Evolutionary conservation across 352 stramenopile species (phyloP).

Genomic region (Phytopythium cucurbitacearum): DNA sequence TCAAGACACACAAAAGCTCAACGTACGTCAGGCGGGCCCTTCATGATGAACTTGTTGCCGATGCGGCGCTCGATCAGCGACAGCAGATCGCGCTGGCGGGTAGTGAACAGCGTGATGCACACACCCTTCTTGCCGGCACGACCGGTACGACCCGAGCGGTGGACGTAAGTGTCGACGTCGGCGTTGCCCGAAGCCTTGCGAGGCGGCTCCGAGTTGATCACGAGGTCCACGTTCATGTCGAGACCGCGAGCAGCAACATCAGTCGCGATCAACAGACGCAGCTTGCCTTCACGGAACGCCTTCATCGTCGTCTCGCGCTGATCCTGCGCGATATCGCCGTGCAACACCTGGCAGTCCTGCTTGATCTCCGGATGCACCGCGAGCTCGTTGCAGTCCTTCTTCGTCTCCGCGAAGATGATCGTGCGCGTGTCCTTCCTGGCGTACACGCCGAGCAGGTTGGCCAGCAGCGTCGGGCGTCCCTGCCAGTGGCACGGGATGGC

Average conservation of each 20-base stretch:
- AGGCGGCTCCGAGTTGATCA: constrained; percentile 94
- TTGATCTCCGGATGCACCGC: constrained; percentile 86
- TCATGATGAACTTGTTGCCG: constrained; percentile 88
- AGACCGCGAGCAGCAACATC: constrained; percentile 96
- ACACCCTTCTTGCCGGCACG: constrained; percentile 94
- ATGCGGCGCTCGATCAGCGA: constrained; percentile 85
- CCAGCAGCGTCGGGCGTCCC: constrained; percentile 65
- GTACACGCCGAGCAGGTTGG: constrained; percentile 78
- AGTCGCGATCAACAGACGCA: constrained; percentile 95
- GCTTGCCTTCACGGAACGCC: constrained; percentile 93
- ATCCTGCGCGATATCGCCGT: constrained; percentile 96
- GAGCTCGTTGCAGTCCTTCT: constrained; percentile 94
- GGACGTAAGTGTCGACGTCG: constrained; percentile 98
- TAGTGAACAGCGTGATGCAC: constrained; percentile 96
- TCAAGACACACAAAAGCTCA: not conserved
- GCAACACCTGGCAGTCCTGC: constrained; percentile 87
- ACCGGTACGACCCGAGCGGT: constrained; percentile 96
- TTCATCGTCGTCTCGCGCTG: constrained; percentile 97
- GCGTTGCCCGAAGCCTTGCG: constrained; percentile 76
- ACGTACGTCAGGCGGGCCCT: constrained; percentile 62
- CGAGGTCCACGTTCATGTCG: constrained; percentile 96
- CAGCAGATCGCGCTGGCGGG: constrained; percentile 70
- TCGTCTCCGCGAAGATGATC: constrained; percentile 94
- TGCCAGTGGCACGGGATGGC: constrained; percentile 92
- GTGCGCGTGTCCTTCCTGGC: constrained; percentile 86